Base-by-base conservation (phyloP, 2,329 filamentous ascomycete genomes). In the Aspergillus intermedius region DNA sequence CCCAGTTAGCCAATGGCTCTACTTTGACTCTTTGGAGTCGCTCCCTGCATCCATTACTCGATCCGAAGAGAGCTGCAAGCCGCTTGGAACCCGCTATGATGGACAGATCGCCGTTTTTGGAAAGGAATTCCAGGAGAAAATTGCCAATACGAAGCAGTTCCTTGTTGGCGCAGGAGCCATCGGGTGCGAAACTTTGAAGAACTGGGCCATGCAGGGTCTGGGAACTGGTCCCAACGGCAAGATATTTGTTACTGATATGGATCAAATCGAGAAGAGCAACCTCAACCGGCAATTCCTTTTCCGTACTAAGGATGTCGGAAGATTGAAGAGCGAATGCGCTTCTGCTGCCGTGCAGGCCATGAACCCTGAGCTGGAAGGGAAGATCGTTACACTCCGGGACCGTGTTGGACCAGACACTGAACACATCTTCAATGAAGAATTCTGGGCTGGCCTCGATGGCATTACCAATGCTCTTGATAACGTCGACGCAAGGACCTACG, bases 251-350 rank as follows among this genome's bases (percentile, higher is more conserved):
- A 97, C 94, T 12, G 93, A 98, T 67, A 97, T 95, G 83, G 93
- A 98, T 65, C 91, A 91, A 47, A 98, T 98, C 60, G 93, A 98
- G 74, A 95, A 91, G 81, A 97, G 91, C 75, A 98, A 98, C 67
- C 77, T 98, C 46, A 98, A 98, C 76, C 82, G 93, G 40, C 93
- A 98, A 63, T 98, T 98, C 74, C 72, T 98, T 15, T 98, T 98
- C 81, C 82, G 93, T 47, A 77, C 90, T 42, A 88, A 88, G 64
- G 91, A 98, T 70, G 94, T 98, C 42, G 93, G 93, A 35, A 84
- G 89, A 60, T 83, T 96, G 74, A 98, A 98, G 87, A 97, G 91
- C 67, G 91, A 95, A 61, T 89, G 87, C 62, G 93, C 94, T 7
- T 87, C 91, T 9, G 81, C 79, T 56, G 91, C 91, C n/a, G 93